These are phyloP conservation scores for Cairneyella variabilis DNA, from an alignment of 495 filamentous ascomycete species.

Conservation along the genomic window DNA sequence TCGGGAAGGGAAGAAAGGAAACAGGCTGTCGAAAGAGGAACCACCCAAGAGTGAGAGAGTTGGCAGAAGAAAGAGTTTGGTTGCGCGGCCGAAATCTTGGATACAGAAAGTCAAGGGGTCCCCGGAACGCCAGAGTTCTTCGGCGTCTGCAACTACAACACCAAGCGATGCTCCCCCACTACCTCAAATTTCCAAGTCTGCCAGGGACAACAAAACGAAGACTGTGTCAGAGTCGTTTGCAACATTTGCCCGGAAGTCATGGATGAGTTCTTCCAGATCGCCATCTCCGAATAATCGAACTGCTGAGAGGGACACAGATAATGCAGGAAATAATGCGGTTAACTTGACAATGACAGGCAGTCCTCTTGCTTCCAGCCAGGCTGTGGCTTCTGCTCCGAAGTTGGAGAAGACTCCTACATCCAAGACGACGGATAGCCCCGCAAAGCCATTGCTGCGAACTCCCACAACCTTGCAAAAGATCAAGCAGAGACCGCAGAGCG, in stretches of 20 bases:
- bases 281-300: constrained; percentile 47
- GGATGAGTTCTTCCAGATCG: constrained; percentile 59
- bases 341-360: constrained; percentile 14
- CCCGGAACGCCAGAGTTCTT: constrained; percentile 18
- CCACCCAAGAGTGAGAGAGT: constrained; percentile 20
- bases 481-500: constrained; percentile 24
- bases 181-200: constrained; percentile 20
- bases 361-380: constrained; percentile 1
- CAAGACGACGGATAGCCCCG: constrained; percentile 12
- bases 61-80: constrained; percentile 26
- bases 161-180: constrained; percentile 21
- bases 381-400: constrained; percentile 9
- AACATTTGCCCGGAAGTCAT: constrained; percentile 63
- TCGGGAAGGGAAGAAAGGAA: constrained; percentile 10
- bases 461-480: constrained; percentile 16
- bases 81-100: constrained; percentile 29
- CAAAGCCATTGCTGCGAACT: constrained; percentile 1
- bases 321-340: constrained; percentile 7
- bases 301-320: constrained; percentile 3
- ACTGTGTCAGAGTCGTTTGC: constrained; percentile 56
- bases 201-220: constrained; percentile 23
- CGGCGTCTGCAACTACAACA: constrained; percentile 12
- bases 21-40: constrained; percentile 19
- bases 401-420: constrained; percentile 9
- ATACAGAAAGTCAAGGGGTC: constrained; percentile 27